These are phyloP conservation scores for Diaporthe ampelina DNA, from an alignment of 2,329 filamentous ascomycete genomes.

Conservation along the genomic window DNA sequence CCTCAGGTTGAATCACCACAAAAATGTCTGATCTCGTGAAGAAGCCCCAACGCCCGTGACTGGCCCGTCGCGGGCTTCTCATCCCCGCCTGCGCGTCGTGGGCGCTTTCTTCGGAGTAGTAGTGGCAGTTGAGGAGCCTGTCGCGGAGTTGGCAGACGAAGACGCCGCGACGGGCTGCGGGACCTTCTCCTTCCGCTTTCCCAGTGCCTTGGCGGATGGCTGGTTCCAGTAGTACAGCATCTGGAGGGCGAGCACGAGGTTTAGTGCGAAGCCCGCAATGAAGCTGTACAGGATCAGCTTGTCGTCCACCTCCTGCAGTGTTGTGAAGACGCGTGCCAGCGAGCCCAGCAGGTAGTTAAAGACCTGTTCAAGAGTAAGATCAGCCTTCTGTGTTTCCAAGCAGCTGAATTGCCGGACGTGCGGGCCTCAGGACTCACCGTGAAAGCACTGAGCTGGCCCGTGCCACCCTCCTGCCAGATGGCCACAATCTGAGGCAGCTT, in stretches of 20 bases:
- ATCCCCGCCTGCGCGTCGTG: slow-evolving; percentile 59
- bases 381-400: slow-evolving; percentile 17
- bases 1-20: slow-evolving; percentile 9
- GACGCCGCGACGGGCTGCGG: slow-evolving; percentile 44
- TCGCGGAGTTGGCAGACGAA: slow-evolving; percentile 46
- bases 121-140: slow-evolving; percentile 42
- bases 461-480: slow-evolving; percentile 87
- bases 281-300: slow-evolving; percentile 96
- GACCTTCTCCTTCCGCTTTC: slow-evolving; percentile 55
- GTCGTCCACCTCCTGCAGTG: slow-evolving; percentile 96
- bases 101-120: slow-evolving; percentile 54
- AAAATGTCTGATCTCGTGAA: slow-evolving; percentile 21
- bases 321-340: slow-evolving; percentile 96
- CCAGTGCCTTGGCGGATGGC: slow-evolving; percentile 53
- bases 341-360: slow-evolving; percentile 98
- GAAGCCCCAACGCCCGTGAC: slow-evolving; percentile 3
- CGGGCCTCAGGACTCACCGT: slow-evolving; percentile 73
- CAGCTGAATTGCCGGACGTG: too few species aligned
- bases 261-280: slow-evolving; percentile 90
- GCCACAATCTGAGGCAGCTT: slow-evolving; percentile 95
- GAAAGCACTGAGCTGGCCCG: slow-evolving; percentile 96
- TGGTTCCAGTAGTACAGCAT: slow-evolving; percentile 98
- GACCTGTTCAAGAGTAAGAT: slow-evolving; percentile 71
- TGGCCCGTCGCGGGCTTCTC: slow-evolving; percentile 35
- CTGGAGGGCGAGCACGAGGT: slow-evolving; percentile 86